These are phyloP conservation scores for Globisporangium echinulatum DNA, from an alignment of 352 stramenopile species.

Conservation along the genomic window DNA sequence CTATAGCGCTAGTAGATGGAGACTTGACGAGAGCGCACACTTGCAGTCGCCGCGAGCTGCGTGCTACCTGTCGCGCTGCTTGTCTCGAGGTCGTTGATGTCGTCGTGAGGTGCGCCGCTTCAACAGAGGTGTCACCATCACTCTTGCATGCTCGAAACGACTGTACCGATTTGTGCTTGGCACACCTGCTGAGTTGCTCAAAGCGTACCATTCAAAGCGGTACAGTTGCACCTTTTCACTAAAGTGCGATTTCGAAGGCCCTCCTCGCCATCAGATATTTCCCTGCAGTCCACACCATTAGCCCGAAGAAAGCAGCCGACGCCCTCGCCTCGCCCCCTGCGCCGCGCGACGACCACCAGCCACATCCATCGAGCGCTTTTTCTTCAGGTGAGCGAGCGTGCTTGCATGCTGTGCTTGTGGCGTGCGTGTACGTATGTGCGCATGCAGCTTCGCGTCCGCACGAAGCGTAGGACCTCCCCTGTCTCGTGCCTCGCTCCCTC, in stretches of 20 bases:
- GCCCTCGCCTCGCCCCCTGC: not conserved
- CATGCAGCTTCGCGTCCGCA: not conserved
- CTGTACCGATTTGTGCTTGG: slow-evolving; percentile 6
- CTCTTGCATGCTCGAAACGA: slow-evolving; percentile 1
- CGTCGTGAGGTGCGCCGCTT: not conserved
- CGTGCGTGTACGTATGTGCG: not conserved
- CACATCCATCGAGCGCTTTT: slow-evolving; percentile 17
- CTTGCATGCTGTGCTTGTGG: not conserved
- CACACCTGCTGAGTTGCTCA: not conserved
- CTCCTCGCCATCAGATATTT: slow-evolving; percentile 32
- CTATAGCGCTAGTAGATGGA: too few species aligned
- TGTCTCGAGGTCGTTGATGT: not conserved
- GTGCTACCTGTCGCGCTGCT: not conserved
- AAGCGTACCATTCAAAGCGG: not conserved
- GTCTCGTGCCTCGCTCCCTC: not conserved
- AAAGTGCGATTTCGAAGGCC: too few species aligned
- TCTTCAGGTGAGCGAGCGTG: slow-evolving; percentile 15
- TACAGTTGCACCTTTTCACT: not conserved
- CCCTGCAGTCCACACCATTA: slow-evolving; percentile 1
- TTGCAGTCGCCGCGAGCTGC: not conserved
- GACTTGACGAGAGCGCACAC: too few species aligned
- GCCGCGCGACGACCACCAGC: slow-evolving; percentile 7
- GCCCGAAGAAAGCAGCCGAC: slow-evolving; percentile 2
- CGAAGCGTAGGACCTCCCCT: too few species aligned
- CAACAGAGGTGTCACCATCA: not conserved